These are phyloP conservation scores for Talaromyces sp. DNA, from an alignment of 2,329 filamentous ascomycete genomes.

Conservation along the genomic window DNA sequence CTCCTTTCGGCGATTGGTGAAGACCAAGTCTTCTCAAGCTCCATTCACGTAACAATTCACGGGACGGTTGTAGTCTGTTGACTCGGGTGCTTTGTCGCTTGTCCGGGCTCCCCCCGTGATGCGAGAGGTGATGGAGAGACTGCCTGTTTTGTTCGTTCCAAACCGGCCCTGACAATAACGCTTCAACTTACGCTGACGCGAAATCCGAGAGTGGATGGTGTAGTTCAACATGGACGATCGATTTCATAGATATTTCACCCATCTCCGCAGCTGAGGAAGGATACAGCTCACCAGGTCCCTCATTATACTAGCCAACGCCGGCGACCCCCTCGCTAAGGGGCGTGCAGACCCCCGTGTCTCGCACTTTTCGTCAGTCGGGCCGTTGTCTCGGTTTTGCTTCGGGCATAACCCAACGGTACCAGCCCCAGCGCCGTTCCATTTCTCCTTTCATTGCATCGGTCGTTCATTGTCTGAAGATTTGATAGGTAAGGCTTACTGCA, in stretches of 20 bases:
- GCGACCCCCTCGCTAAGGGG: slow-evolving; percentile 3
- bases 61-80: background rate
- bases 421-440: background rate
- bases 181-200: background rate
- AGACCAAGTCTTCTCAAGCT: background rate
- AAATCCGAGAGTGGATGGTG: background rate
- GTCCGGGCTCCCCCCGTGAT: background rate
- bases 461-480: background rate
- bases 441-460: background rate
- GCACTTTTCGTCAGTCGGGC: slow-evolving; percentile 6
- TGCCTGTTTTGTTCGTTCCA: background rate
- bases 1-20: background rate
- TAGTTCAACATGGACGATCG: background rate
- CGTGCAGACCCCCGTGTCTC: slow-evolving; percentile 2
- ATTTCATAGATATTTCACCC: background rate
- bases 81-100: background rate
- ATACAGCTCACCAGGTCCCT: background rate
- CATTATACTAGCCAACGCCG: background rate
- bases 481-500: too few species aligned
- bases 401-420: background rate
- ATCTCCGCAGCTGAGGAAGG: background rate
- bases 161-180: background rate
- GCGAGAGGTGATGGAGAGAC: background rate
- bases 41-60: background rate
- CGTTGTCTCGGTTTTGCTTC: slow-evolving; percentile 1